Evolutionary conservation across 495 filamentous ascomycete genomes (phyloP), one percentile per base, ranked within the genome.

Genomic region (Penicillium canescens): DNA sequence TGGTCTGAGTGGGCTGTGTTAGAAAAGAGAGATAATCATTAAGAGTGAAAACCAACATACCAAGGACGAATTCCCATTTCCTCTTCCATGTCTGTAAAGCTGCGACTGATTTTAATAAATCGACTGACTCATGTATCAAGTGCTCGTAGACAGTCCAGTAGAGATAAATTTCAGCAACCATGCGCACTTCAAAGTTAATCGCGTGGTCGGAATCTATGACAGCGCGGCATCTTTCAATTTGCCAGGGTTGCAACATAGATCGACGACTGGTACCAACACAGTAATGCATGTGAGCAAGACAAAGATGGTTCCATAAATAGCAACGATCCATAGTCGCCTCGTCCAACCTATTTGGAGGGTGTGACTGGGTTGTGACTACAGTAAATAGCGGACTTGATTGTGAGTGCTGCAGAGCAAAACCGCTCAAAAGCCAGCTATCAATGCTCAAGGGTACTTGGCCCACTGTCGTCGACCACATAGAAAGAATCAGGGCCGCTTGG

Each of bases 381-480:
- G 49, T 51, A 46, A 78, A 78, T 5, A 75, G 26, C 6, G 69
- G 64, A 46, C 71, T 77, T 0, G 71, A 67, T 23, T 70, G 61
- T 26, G 54, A 60, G 48, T 78, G 75, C 44, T 78, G 75, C 6
- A 78, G 52, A 3, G 73, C 74, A 59, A 74, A 76, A 6, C 75
- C 74, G 51, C 69, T 76, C 2, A 78, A 55, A 14, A 78, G 64
- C 75, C 74, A 76, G 43, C 72, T 78, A 54, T 77, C 76, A 20
- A 78, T 70, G 34, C 76, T 73, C 46, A 79, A 59, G 0, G 73
- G 74, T 12, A 75, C 66, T 50, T 77, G 72, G 1, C 71, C 74
- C 2, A 79, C 74, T 3, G 76, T 79, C 6, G 74, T 79, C 10
- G 74, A 77, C 76, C 76, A 79, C 61, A 77, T 57, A 45, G 71